Evolutionary conservation across 179 eudicot species (phyloP).

Genomic region (Silene noctiflora): DNA sequence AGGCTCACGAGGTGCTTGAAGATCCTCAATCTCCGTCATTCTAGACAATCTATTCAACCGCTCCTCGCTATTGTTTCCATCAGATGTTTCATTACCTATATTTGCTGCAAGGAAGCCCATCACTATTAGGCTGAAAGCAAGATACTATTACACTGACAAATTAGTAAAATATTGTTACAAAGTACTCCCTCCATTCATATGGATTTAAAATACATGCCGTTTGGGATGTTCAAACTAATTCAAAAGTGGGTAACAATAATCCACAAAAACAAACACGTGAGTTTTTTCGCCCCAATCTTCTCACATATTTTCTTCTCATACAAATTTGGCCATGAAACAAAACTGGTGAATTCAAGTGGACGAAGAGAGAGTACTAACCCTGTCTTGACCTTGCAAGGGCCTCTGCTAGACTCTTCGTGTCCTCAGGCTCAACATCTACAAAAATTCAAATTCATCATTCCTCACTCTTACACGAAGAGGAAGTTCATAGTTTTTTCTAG

Average conservation of each 20-base stretch:
- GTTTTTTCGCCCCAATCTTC: too few species aligned
- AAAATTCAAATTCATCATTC: neutral
- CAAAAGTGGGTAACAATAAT: too few species aligned
- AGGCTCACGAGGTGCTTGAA: slow-evolving; percentile 80
- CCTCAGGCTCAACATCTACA: slow-evolving; percentile 68
- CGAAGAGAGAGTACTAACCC: slow-evolving; percentile 37
- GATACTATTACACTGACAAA: neutral
- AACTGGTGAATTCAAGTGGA: too few species aligned
- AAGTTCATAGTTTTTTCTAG: neutral
- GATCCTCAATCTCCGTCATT: slow-evolving; percentile 91
- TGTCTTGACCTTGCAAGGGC: slow-evolving; percentile 72
- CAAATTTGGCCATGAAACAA: too few species aligned
- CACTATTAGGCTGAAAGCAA: slow-evolving; percentile 11
- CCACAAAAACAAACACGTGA: too few species aligned
- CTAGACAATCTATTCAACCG: slow-evolving; percentile 55
- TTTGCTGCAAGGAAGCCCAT: slow-evolving; percentile 43
- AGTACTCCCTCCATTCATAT: neutral
- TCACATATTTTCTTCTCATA: too few species aligned
- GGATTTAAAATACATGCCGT: too few species aligned
- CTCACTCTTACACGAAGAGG: neutral
- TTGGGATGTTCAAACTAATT: too few species aligned
- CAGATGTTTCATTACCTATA: slow-evolving; percentile 54
- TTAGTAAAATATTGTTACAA: slow-evolving; percentile 13
- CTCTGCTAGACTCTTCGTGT: slow-evolving; percentile 73
- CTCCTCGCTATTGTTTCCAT: slow-evolving; percentile 45